A percentile compares a stretch with the other conserved stretches of the same genome.
phyloP scores from a whole-genome alignment of 2,329 filamentous ascomycete species.

The Cordyceps tenuipes region DNA sequence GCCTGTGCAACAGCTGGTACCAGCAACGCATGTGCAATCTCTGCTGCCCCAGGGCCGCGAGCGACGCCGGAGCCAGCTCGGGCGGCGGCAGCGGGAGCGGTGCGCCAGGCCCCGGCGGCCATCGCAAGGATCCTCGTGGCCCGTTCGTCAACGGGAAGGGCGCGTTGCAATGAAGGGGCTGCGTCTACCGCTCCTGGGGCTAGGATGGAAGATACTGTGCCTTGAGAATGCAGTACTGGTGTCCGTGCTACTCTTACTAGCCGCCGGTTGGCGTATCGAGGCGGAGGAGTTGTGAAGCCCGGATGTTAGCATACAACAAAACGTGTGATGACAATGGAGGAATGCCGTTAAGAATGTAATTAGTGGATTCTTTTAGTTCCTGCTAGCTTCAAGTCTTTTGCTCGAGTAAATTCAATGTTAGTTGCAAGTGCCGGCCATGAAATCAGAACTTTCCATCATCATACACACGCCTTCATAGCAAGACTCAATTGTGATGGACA shows the following conservation, averaged over 20 bases:
- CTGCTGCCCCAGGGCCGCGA: neutral
- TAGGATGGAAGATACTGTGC: neutral
- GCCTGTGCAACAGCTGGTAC: slow-evolving; percentile 51
- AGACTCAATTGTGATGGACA: neutral
- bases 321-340: neutral
- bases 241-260: neutral
- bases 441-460: neutral
- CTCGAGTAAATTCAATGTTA: neutral
- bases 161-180: neutral
- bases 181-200: no score
- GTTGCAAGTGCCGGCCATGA: neutral
- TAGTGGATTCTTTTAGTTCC: neutral
- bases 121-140: neutral
- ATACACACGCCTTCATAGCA: no score
- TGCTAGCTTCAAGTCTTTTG: neutral
- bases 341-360: neutral
- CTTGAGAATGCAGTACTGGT: neutral
- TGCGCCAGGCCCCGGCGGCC: neutral
- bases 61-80: neutral
- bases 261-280: neutral
- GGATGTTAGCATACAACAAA: no score
- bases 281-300: neutral
- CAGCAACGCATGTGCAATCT: slow-evolving; percentile 26
- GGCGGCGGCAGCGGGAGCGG: neutral
- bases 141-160: neutral